phyloP scores from a whole-genome alignment of 75 land plant genomes.

The Larix kaempferi region DNA sequence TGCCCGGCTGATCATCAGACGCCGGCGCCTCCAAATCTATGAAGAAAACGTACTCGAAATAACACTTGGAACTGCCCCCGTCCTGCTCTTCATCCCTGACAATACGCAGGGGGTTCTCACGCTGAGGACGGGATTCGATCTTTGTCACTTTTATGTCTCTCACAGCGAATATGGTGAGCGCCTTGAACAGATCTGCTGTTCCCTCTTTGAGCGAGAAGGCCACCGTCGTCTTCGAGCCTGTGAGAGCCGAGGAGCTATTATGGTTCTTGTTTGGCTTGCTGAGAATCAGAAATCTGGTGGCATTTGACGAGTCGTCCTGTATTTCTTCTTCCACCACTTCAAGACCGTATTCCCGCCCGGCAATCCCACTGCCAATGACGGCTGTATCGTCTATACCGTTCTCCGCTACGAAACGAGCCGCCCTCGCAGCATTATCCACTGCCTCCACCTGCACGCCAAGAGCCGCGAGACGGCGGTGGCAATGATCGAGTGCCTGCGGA shows the following conservation, averaged over 20 bases:
- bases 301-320: constrained; percentile 21
- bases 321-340: constrained; percentile 14
- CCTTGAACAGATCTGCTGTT: constrained; percentile 17
- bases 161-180: constrained; percentile 15
- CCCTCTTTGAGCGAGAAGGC: constrained; percentile 7
- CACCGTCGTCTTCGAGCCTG: constrained; percentile 22
- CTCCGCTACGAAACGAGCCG: constrained; percentile 18
- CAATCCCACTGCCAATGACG: constrained; percentile 26
- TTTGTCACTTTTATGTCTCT: constrained; percentile 11
- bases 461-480: not conserved
- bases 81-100: not conserved
- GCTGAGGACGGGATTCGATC: constrained; percentile 26
- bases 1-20: not conserved
- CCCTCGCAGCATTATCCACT: constrained; percentile 6
- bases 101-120: not conserved
- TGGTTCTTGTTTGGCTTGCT: not conserved
- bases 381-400: constrained; percentile 23
- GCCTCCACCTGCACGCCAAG: constrained; percentile 9
- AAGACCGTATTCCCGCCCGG: constrained; percentile 30
- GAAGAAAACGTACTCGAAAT: constrained; percentile 32
- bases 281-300: constrained; percentile 26
- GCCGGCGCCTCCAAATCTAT: constrained; percentile 28
- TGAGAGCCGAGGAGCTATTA: no score
- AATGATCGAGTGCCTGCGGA: constrained; percentile 37
- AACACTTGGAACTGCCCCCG: not conserved